Evolutionary conservation across 106 monocot species (phyloP).

Genomic region (Amphibolis antarctica): DNA sequence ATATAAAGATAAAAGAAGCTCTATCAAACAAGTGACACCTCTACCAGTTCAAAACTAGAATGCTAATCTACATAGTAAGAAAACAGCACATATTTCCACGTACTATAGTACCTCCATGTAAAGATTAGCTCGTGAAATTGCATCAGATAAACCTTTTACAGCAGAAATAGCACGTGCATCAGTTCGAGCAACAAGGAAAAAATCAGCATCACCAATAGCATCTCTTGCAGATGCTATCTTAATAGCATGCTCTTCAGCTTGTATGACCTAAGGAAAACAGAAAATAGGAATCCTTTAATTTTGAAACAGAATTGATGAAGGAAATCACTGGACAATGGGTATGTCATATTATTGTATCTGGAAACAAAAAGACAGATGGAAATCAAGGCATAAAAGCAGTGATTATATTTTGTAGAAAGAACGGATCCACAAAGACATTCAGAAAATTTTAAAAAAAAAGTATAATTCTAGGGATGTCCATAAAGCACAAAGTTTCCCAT

Average conservation of each 20-base stretch:
- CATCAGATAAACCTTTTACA: constrained; percentile 39
- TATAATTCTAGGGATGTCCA: background rate
- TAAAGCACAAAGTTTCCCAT: constrained; percentile 1
- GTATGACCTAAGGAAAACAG: constrained; percentile 32
- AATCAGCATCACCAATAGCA: constrained; percentile 46
- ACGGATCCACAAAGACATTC: background rate
- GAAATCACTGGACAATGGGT: too few species aligned
- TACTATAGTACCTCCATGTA: constrained; percentile 50
- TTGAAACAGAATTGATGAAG: too few species aligned
- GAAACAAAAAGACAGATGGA: too few species aligned
- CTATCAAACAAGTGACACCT: too few species aligned
- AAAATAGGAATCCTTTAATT: too few species aligned
- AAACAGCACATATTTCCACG: background rate
- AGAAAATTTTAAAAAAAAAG: background rate
- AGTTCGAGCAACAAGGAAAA: constrained; percentile 60
- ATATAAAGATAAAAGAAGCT: too few species aligned
- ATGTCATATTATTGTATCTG: too few species aligned
- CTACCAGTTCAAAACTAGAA: too few species aligned
- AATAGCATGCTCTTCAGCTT: constrained; percentile 54
- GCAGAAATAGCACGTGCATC: constrained; percentile 50
- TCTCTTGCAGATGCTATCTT: constrained; percentile 67
- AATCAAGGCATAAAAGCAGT: background rate
- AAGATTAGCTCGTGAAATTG: constrained; percentile 52
- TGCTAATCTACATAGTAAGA: too few species aligned
- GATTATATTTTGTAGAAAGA: background rate